Evolutionary conservation across 345 rosid species (phyloP), one percentile per base, ranked within the genome.

Genomic region (Reutealis trisperma): DNA sequence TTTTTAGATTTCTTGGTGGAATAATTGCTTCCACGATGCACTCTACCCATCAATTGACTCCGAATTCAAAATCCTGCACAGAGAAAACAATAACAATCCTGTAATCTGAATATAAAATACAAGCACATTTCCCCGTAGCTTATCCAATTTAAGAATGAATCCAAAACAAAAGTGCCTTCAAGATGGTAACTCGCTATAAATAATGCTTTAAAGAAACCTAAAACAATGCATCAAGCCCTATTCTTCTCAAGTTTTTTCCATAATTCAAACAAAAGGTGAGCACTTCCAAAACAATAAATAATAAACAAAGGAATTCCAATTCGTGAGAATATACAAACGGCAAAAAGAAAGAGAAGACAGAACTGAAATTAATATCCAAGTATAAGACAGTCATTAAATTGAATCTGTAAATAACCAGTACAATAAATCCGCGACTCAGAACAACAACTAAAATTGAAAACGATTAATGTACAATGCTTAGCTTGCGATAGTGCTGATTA

Each of bases 11-110:
- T 14, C 14, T 71, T 21, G 27, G 25, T 13, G 62, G 63, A 30
- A 21, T 13, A 19, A 14, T 44, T 37, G 62, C 70, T 63, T 52
- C 64, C 32, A 24, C 3, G 15, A 45, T 44, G n/a, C 37, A 25
- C 54, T n/a, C 65, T 69, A 62, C 42, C 34, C 74, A 77, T 63
- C 61, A 59, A 22, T 76, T 68, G 59, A 65, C 22, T 58, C 64
- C 70, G 62, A 21, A 2, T 34, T 71, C 9, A 32, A 34, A 37
- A 30, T 47, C 49, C 75, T 55, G 47, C 71, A 60, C 24, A 24
- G 11, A n/a, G 41, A 52, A 75, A 52, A 63, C 27, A 16, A 16
- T 9, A 70, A 1, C 59, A 27, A 52, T 30, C 52, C 15, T n/a
- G 21, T 22, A 9, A 66, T 66, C 70, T 45, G 27, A 6, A 67